Percentiles rank a stretch among this genome's conserved stretches.
These are phyloP conservation scores for Neoascochyta sp. DNA, from an alignment of 2,329 filamentous ascomycete species.

Conservation along the genomic window DNA sequence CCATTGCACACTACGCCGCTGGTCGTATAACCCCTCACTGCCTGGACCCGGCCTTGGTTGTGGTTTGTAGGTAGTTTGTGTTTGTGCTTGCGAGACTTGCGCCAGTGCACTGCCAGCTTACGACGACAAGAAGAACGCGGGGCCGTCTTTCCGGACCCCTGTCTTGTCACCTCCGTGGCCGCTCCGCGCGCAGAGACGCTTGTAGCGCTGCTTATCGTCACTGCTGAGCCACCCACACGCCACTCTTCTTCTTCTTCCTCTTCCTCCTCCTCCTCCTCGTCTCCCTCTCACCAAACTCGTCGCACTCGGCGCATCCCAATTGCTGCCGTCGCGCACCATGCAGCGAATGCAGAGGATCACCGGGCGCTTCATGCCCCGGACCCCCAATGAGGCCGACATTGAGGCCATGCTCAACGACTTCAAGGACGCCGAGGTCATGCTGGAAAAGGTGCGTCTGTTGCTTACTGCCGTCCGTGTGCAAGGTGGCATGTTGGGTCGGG, in stretches of 20 bases:
- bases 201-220: background rate
- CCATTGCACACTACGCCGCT: too few species aligned
- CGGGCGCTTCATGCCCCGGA: slow-evolving; percentile 66
- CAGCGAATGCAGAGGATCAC: slow-evolving; percentile 71
- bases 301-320: too few species aligned
- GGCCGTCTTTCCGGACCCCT: slow-evolving; percentile 13
- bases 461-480: slow-evolving; percentile 8
- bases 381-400: slow-evolving; percentile 73
- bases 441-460: slow-evolving; percentile 59
- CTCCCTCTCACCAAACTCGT: too few species aligned
- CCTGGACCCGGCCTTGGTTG: too few species aligned
- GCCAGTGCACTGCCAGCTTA: slow-evolving; percentile 2
- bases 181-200: too few species aligned
- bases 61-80: too few species aligned
- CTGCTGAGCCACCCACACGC: slow-evolving; percentile 2
- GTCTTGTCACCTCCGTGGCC: too few species aligned
- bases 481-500: slow-evolving; percentile 4
- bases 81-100: too few species aligned
- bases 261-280: slow-evolving; percentile 2
- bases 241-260: slow-evolving; percentile 1
- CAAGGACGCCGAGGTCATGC: slow-evolving; percentile 71
- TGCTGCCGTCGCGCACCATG: slow-evolving; percentile 48
- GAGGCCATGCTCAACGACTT: slow-evolving; percentile 73
- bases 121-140: too few species aligned
- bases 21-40: too few species aligned